Evolutionary conservation across 495 filamentous ascomycete species (phyloP).

Genomic region (Hypoxylon lenormandii): DNA sequence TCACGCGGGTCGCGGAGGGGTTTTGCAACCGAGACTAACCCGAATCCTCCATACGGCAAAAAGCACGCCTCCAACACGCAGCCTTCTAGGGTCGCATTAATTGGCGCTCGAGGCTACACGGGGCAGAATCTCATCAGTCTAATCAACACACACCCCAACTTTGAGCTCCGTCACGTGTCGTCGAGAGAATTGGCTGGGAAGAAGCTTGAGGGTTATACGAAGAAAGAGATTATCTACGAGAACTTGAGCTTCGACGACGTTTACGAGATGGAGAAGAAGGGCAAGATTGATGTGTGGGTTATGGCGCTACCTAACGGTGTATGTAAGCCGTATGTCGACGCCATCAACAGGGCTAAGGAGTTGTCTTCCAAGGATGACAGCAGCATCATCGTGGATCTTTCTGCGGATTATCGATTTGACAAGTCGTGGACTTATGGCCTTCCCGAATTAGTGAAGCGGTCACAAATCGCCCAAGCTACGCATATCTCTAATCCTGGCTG

Average conservation of each 20-base stretch:
- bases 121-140: slow-evolving; percentile 92
- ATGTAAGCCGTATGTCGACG: slow-evolving; percentile 95
- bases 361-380: slow-evolving; percentile 64
- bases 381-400: slow-evolving; percentile 90
- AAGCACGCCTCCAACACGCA: slow-evolving; percentile 86
- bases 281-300: slow-evolving; percentile 97
- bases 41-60: slow-evolving; percentile 94
- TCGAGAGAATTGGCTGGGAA: slow-evolving; percentile 93
- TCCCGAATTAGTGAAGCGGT: slow-evolving; percentile 83
- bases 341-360: slow-evolving; percentile 77
- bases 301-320: slow-evolving; percentile 98
- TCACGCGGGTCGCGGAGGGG: slow-evolving; percentile 34
- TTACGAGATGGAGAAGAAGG: slow-evolving; percentile 85
- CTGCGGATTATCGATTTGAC: slow-evolving; percentile 95
- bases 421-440: slow-evolving; percentile 93
- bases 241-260: slow-evolving; percentile 91
- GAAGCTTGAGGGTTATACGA: slow-evolving; percentile 89
- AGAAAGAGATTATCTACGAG: slow-evolving; percentile 93
- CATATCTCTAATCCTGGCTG: slow-evolving; percentile 95
- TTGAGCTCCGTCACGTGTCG: slow-evolving; percentile 93
- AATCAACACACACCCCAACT: slow-evolving; percentile 89
- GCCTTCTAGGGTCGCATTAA: slow-evolving; percentile 87
- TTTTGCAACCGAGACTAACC: slow-evolving; percentile 73
- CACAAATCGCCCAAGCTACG: slow-evolving; percentile 81
- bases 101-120: slow-evolving; percentile 95